Evolutionary conservation across 352 stramenopile species (phyloP), one percentile per base, ranked within the genome.

Genomic region (Elongisporangium undulatum): DNA sequence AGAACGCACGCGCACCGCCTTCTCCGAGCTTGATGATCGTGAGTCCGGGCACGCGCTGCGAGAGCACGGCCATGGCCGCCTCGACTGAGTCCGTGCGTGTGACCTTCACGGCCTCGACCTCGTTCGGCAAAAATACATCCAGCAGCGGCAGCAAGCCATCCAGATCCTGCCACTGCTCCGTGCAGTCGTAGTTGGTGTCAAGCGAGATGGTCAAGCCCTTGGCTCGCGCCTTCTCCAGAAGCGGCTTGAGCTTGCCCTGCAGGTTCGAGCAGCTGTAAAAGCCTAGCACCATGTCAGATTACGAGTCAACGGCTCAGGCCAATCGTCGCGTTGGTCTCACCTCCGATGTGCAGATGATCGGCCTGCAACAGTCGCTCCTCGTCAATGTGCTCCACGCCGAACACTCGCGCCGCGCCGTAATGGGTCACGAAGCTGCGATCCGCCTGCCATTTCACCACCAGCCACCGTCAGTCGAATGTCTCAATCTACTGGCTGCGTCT

Each of bases 401-500:
- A 88, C 58, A 72, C 67, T 39, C 80, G 79, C 1, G 77, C 73
- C 4, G 84, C 84, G 34, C 84, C 84, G 55, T 93, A 93, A 69
- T 93, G 77, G 9, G 85, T 93, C 59, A 93, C 72, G 65, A 95
- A 95, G 53, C 80, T 89, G 17, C 85, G 85, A 55, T 95, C 85
- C 52, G 76, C 71, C 76, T 89, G 62, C 24, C 57, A 34, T 48
- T 17, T 8, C n/a, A 48, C 12, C 4, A 19, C n/a, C 15, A 51
- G 39, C 19, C 39, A 54, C 19, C 22, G n/a, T 55, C 24, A 63
- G 5, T 34, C 49, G 49, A 54, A 57, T 17, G 38, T 12, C 22
- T 52, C 26, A 48, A 55, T 24, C 8, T n/a, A 57, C 2, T 13
- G 39, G 7, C 6, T 7, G 15, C 50, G 3, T 13, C 21, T 0